Base-by-base conservation (phyloP, 805 yeast species). In the Monosporozyma solicola region DNA sequence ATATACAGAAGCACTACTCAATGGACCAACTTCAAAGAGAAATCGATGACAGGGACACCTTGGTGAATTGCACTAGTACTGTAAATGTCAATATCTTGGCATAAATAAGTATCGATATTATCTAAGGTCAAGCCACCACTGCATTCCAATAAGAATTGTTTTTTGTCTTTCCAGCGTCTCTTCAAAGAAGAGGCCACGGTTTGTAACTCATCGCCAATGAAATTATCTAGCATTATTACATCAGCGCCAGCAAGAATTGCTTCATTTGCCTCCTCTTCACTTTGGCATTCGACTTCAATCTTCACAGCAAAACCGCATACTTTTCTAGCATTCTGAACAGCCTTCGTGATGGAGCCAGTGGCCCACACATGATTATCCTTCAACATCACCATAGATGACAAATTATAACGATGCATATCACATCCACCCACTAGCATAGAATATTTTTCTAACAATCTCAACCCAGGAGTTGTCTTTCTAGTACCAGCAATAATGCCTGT, bases 171-270 rank as follows among this genome's bases (percentile, higher is more conserved):
- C 82, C 87, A 87, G 59, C 74, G 74, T 2, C 61, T 54, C 66
- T 84, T 89, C 56, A 91, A 71, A 57, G 70, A 76, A 31, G 65
- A 65, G 0, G 97, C 95, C 20, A 85, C 92, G 0, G 64, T 59
- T 56, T 78, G 81, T 54, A 91, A 73, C 16, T 76, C 85, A 0
- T 75, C 79, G 2, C 89, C 87, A 3, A 75, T 65, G 68, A 92
- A 92, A 67, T 91, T 91, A 65, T 91, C 98, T 63, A 91, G 77
- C 98, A 91, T 91, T 55, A 92, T 84, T 22, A 92, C 87, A 68
- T 91, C 98, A 0, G 97, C 97, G 11, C 98, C 97, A 1, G 97
- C 95, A 15, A 74, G 80, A 61, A 92, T 92, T 27, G 98, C 98
- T 66, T 92, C 97, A 57, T 78, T 75, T 1, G 98, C 98, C 62